phyloP scores from a whole-genome alignment of 257 asterid genomes.

The Capsicum rhomboideum region DNA sequence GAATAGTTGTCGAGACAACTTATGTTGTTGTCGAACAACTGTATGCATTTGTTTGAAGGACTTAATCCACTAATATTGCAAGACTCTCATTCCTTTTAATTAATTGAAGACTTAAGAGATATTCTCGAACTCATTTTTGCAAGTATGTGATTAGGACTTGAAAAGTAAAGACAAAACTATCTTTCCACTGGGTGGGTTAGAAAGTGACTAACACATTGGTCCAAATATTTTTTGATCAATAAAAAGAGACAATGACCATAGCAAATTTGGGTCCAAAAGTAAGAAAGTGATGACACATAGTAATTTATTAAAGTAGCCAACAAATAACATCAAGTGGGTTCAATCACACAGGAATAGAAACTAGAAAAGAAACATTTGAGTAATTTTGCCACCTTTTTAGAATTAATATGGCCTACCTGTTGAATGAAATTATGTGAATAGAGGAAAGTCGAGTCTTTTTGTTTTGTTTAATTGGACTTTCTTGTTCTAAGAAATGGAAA shows the following conservation, averaged over 20 bases:
- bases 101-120: too few relatives aligned
- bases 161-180: conserved; percentile 3
- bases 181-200: not conserved
- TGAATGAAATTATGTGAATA: not conserved
- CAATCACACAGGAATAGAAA: conserved; percentile 1
- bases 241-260: not conserved
- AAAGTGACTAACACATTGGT: not conserved
- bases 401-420: not conserved
- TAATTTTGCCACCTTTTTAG: not conserved
- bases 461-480: not conserved
- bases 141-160: not conserved
- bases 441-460: not conserved
- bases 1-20: too few relatives aligned
- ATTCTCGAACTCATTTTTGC: too few relatives aligned
- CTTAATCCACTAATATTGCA: too few relatives aligned
- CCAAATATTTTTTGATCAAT: not conserved
- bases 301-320: not conserved
- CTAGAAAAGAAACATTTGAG: not conserved
- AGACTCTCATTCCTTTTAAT: too few relatives aligned
- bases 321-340: not conserved
- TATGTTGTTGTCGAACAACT: too few relatives aligned
- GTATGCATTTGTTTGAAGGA: too few relatives aligned
- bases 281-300: not conserved
- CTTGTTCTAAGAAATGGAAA: not conserved
- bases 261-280: not conserved